Percentiles rank a stretch among this genome's conserved stretches.
phyloP scores from a whole-genome alignment of 192 early-diverging fungal species.

The Coemansia sp. region DNA sequence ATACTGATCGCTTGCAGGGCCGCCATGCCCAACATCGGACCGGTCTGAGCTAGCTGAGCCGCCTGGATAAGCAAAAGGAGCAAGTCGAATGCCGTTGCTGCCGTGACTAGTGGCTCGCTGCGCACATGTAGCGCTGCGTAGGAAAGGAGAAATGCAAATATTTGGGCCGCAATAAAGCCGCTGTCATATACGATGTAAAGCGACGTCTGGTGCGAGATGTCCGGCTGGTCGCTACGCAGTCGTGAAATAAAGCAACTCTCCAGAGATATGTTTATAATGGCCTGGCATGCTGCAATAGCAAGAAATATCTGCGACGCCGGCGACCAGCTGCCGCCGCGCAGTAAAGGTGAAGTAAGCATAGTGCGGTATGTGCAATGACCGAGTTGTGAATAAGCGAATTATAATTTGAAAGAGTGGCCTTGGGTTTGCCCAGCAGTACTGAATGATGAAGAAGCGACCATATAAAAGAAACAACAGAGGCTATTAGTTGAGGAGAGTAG shows the following conservation, averaged over 20 bases:
- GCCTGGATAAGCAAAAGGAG: constrained; percentile 25
- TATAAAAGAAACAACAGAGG: not conserved
- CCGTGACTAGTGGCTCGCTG: constrained; percentile 30
- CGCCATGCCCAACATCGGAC: constrained; percentile 5
- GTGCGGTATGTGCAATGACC: not conserved
- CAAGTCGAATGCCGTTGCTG: constrained; percentile 38
- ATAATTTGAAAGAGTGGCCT: not conserved
- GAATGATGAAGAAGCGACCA: not conserved
- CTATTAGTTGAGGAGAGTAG: not conserved
- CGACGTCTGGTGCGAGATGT: constrained; percentile 4
- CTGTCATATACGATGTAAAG: constrained; percentile 33
- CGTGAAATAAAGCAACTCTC: constrained; percentile 27
- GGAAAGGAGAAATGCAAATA: constrained; percentile 21
- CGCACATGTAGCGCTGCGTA: constrained; percentile 23
- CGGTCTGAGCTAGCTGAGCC: constrained; percentile 29
- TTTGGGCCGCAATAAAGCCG: constrained; percentile 36
- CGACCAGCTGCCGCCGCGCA: constrained; percentile 37
- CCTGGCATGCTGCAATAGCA: constrained; percentile 17
- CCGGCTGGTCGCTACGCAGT: not conserved
- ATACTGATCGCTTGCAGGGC: constrained; percentile 30
- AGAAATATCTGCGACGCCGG: constrained; percentile 24
- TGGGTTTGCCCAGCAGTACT: constrained; percentile 2
- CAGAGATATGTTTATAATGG: constrained; percentile 26
- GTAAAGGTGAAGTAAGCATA: constrained; percentile 29
- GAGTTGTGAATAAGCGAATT: not conserved